These are phyloP conservation scores for Chrysophaeum taylorii DNA, from an alignment of 352 stramenopile genomes.

Conservation along the genomic window DNA sequence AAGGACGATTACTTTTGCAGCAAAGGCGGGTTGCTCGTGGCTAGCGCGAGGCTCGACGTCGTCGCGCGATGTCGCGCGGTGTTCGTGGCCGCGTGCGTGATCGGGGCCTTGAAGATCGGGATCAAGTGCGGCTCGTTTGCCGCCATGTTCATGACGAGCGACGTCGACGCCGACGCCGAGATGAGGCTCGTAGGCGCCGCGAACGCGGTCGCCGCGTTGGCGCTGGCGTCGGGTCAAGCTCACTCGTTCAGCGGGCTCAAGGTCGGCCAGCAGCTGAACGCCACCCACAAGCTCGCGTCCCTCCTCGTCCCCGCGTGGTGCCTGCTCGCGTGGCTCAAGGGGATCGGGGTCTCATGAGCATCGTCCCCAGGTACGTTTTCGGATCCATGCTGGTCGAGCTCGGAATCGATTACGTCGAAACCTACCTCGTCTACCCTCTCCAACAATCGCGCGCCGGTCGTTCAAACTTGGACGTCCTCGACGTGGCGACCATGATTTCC, in stretches of 20 bases:
- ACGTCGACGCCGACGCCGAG: neutral
- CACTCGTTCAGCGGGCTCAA: neutral
- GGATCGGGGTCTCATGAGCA: neutral
- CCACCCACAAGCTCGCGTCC: neutral
- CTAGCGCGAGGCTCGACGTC: too few species aligned
- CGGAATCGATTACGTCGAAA: neutral
- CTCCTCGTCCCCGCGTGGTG: neutral
- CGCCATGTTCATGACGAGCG: neutral
- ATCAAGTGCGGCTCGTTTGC: neutral
- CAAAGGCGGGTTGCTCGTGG: too few species aligned
- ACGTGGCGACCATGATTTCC: neutral
- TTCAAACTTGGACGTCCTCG: neutral
- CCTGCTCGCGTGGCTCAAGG: neutral
- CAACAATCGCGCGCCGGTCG: too few species aligned
- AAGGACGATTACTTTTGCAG: too few species aligned
- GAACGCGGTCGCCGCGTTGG: neutral
- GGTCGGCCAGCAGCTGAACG: neutral
- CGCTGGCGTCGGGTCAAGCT: neutral
- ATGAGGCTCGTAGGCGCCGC: neutral
- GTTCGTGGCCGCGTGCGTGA: neutral
- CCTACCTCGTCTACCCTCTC: too few species aligned
- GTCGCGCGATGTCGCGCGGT: neutral
- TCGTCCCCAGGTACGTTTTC: constrained; percentile 1
- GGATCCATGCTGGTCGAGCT: neutral
- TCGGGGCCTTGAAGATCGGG: neutral